Percentiles rank a stretch among this genome's conserved stretches.
Evolutionary conservation across 1,139 yeast species (phyloP).

Genomic region (Geotrichum restrictum): DNA sequence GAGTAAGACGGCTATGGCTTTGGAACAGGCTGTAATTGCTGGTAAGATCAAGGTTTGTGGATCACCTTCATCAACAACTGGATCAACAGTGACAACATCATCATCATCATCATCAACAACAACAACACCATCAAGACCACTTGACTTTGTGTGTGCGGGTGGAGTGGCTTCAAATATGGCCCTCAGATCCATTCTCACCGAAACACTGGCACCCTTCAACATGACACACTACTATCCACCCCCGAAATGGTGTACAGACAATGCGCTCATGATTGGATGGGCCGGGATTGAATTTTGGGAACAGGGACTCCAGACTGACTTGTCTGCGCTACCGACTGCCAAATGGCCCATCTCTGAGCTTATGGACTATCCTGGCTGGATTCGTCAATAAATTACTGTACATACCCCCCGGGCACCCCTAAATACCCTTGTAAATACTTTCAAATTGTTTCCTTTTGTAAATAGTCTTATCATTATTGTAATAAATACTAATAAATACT

Average conservation of each 20-base stretch:
- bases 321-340: constrained; percentile 56
- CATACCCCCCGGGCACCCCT: neutral
- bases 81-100: too few species aligned
- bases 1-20: constrained; percentile 55
- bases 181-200: constrained; percentile 54
- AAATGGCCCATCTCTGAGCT: constrained; percentile 60
- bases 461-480: too few species aligned
- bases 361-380: constrained; percentile 21
- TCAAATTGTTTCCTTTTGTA: neutral
- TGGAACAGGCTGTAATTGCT: constrained; percentile 27
- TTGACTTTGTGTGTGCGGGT: constrained; percentile 77
- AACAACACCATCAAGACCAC: constrained; percentile 10
- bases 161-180: constrained; percentile 82
- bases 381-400: neutral
- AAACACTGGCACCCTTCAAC: constrained; percentile 36
- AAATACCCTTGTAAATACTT: neutral
- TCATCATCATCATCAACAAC: too few species aligned
- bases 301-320: constrained; percentile 46
- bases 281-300: constrained; percentile 89
- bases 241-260: constrained; percentile 77
- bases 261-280: constrained; percentile 96
- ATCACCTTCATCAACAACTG: too few species aligned
- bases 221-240: constrained; percentile 59
- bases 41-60: constrained; percentile 31
- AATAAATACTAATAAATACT: neutral